Percentiles rank a stretch among this genome's conserved stretches.
Conservation (phyloP, 2,329 filamentous ascomycete genomes). For the Shiraia sp. region DNA sequence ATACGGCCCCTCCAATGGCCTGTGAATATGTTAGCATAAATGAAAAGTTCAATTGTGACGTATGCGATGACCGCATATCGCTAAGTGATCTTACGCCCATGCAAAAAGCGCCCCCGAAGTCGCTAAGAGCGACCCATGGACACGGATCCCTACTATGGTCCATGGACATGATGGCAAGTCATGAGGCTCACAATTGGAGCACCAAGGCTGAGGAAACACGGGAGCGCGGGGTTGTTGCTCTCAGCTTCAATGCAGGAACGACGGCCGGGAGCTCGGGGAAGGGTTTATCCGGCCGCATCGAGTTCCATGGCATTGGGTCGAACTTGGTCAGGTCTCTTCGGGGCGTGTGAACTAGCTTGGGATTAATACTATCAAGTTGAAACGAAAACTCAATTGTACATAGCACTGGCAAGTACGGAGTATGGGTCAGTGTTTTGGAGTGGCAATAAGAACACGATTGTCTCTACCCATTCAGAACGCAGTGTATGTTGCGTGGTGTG, state of each 20-base stretch:
- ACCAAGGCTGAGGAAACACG: constrained; percentile 1
- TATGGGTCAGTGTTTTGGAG: too few species aligned
- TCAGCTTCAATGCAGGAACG: constrained; percentile 16
- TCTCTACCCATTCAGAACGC: too few species aligned
- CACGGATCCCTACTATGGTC: constrained; percentile 96
- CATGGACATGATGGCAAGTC: constrained; percentile 54
- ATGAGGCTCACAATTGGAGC: constrained; percentile 3
- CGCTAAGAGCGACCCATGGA: constrained; percentile 92
- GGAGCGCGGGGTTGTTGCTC: constrained; percentile 9
- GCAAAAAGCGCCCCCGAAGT: constrained; percentile 94
- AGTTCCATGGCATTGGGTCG: constrained; percentile 2
- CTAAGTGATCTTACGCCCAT: constrained; percentile 74
- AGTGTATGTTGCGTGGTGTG: too few species aligned
- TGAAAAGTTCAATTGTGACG: not conserved
- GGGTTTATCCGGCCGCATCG: constrained; percentile 4
- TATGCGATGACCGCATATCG: constrained; percentile 2
- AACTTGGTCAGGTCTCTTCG: not conserved
- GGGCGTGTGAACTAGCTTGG: too few species aligned
- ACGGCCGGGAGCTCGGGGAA: constrained; percentile 6
- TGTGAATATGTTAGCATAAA: constrained; percentile 16
- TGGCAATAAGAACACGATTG: too few species aligned
- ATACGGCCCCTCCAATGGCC: constrained; percentile 61
- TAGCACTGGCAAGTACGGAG: too few species aligned
- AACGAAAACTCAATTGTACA: too few species aligned
- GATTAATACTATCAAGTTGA: too few species aligned